Conservation (phyloP, 2,329 filamentous ascomycete species). For the Talaromyces sp. region DNA sequence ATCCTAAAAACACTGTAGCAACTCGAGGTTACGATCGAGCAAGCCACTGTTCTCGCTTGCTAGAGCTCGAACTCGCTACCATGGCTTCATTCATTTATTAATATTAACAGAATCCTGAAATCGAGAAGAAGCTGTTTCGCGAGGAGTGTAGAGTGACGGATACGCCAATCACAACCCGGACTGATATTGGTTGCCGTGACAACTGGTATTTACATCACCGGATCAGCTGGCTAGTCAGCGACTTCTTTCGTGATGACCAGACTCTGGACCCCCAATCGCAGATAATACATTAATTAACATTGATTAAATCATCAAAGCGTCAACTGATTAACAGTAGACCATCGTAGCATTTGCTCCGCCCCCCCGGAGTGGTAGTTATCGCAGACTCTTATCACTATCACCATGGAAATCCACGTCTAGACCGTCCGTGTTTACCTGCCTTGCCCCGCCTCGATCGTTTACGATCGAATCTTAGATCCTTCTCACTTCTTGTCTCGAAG, state of each 20-base stretch:
- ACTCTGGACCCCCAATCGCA: neutral
- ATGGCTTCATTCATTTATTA: neutral
- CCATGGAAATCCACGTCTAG: slow-evolving; percentile 12
- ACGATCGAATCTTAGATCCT: neutral
- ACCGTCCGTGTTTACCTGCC: slow-evolving; percentile 12
- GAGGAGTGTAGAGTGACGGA: neutral
- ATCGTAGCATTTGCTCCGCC: neutral
- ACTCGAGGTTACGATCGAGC: neutral
- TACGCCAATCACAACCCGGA: neutral
- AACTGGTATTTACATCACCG: slow-evolving; percentile 3
- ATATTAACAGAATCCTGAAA: neutral
- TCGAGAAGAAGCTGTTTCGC: neutral
- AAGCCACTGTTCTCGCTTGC: neutral
- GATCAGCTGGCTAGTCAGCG: neutral
- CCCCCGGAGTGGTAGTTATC: neutral
- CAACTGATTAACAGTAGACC: neutral
- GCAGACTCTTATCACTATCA: neutral
- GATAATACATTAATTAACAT: neutral
- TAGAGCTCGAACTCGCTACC: neutral
- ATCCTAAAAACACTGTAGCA: neutral
- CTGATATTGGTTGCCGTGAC: neutral
- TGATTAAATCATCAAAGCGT: neutral
- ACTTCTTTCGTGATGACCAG: neutral
- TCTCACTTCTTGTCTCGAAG: neutral
- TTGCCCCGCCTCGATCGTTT: neutral